These are phyloP conservation scores for Solanum appendiculatum DNA, from an alignment of 257 asterid species.

Conservation along the genomic window DNA sequence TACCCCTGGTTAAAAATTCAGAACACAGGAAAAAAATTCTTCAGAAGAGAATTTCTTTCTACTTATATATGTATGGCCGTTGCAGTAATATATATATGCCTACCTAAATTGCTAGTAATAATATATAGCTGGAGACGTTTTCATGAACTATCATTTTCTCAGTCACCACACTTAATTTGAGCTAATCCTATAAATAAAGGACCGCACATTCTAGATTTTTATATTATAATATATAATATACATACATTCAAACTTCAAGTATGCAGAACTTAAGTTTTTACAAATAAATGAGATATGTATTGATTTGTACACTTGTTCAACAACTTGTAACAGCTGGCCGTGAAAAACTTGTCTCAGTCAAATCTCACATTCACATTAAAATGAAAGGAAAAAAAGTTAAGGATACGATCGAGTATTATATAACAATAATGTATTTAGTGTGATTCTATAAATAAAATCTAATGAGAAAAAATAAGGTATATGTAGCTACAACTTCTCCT, in stretches of 20 bases:
- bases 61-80: neutral
- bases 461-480: neutral
- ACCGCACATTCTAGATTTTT: neutral
- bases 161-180: neutral
- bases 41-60: constrained; percentile 6
- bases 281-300: constrained; percentile 9
- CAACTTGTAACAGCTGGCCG: neutral
- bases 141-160: constrained; percentile 1
- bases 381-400: too few relatives aligned
- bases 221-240: too few relatives aligned
- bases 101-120: neutral
- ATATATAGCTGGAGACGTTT: neutral
- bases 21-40: neutral
- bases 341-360: too few relatives aligned
- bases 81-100: neutral
- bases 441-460: neutral
- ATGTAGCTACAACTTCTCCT: too few relatives aligned
- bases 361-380: too few relatives aligned
- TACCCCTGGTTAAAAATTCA: neutral
- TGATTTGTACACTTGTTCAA: constrained; percentile 24
- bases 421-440: too few relatives aligned
- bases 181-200: neutral
- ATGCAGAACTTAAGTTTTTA: neutral
- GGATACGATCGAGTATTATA: too few relatives aligned
- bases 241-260: neutral